Percentiles rank a stretch among this genome's conserved stretches.
phyloP scores from a whole-genome alignment of 2,329 filamentous ascomycete species.

The Macrophomina tecta region DNA sequence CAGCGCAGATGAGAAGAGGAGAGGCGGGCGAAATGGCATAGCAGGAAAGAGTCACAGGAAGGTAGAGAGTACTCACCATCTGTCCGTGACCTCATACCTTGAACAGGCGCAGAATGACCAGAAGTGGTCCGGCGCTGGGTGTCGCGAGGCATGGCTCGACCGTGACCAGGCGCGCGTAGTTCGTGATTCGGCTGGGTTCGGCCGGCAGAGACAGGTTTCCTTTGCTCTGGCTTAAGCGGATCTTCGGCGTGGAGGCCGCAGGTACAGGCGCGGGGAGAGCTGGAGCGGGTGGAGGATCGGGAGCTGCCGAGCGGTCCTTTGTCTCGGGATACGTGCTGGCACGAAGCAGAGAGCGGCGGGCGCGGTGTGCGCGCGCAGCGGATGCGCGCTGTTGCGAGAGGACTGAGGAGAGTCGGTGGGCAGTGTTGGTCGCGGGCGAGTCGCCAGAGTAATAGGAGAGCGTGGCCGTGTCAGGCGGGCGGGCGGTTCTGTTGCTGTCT shows the following conservation, averaged over 20 bases:
- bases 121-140: not conserved
- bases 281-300: constrained; percentile 11
- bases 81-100: constrained; percentile 28
- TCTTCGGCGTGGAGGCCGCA: not conserved
- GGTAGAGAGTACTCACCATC: constrained; percentile 23
- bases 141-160: constrained; percentile 19
- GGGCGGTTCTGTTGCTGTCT: constrained; percentile 1
- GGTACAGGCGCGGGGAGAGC: not conserved
- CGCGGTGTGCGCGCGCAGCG: not conserved
- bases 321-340: constrained; percentile 24
- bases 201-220: constrained; percentile 14
- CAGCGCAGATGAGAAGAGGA: not conserved
- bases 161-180: constrained; percentile 23
- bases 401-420: not conserved
- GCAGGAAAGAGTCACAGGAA: constrained; percentile 11
- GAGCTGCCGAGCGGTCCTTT: constrained; percentile 21
- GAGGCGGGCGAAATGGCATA: not conserved
- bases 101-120: constrained; percentile 24
- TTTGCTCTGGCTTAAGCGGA: not conserved
- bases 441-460: constrained; percentile 19
- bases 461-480: constrained; percentile 27
- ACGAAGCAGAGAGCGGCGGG: constrained; percentile 9
- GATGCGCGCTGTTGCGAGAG: not conserved
- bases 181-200: not conserved
- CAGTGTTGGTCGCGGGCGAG: not conserved